These are phyloP conservation scores for Trichosporon sp. DNA, from an alignment of 1,284 basidiomycete genomes.

Conservation along the genomic window DNA sequence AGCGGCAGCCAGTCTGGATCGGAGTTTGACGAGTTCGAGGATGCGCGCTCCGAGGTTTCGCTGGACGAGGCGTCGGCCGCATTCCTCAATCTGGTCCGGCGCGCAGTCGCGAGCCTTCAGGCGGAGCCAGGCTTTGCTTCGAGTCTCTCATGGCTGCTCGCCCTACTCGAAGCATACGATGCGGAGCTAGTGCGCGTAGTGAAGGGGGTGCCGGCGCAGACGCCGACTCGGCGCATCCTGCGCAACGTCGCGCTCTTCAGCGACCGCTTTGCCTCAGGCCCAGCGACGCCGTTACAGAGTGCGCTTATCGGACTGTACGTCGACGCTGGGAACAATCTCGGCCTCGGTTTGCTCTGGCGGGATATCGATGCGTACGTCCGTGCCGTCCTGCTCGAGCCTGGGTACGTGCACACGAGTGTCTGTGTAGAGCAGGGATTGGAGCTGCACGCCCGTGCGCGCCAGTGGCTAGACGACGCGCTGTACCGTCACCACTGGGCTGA, in stretches of 20 bases:
- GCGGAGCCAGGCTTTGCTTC: constrained; percentile 5
- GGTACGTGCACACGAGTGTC: not conserved
- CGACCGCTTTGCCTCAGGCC: constrained; percentile 12
- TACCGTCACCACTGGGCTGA: constrained; percentile 14
- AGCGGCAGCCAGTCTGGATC: not conserved
- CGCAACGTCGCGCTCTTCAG: constrained; percentile 5
- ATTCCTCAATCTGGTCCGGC: not conserved
- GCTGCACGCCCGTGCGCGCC: not conserved
- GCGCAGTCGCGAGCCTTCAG: constrained; percentile 3
- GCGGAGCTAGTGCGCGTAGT: not conserved
- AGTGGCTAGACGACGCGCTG: constrained; percentile 7
- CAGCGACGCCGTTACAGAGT: constrained; percentile 4
- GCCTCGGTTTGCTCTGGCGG: not conserved
- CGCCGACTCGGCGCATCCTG: constrained; percentile 8
- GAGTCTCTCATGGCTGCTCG: constrained; percentile 15
- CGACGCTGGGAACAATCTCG: not conserved
- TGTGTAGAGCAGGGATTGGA: not conserved
- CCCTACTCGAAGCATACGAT: constrained; percentile 13
- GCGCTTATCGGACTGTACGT: constrained; percentile 9
- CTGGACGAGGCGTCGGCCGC: not conserved
- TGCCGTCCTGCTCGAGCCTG: constrained; percentile 5
- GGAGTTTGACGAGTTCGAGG: not conserved
- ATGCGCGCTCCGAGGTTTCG: not conserved
- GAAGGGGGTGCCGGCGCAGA: not conserved
- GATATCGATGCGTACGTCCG: constrained; percentile 8